Percentiles rank a stretch among this genome's conserved stretches.
Evolutionary conservation across 1,284 basidiomycete genomes (phyloP).

Genomic region (Anthracocystis walkeri): DNA sequence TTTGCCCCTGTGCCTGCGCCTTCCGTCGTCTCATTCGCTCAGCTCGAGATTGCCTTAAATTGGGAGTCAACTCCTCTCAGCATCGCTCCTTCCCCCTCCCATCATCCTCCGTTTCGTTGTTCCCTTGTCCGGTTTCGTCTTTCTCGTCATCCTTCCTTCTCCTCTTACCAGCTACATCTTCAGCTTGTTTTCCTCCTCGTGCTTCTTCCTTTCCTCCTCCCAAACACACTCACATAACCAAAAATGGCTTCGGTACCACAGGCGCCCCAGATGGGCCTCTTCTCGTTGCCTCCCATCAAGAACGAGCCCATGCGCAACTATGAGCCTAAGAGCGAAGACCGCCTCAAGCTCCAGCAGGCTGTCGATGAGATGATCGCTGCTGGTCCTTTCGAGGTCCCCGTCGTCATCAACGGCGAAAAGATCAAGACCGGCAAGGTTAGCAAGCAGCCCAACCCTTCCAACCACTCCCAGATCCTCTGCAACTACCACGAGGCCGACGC

Average conservation of each 20-base stretch:
- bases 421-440: conserved; percentile 83
- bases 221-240: conserved; percentile 6
- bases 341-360: conserved; percentile 80
- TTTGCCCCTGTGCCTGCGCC: background rate
- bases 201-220: background rate
- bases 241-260: conserved; percentile 53
- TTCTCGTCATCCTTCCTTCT: conserved; percentile 1
- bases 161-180: background rate
- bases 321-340: conserved; percentile 82
- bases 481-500: conserved; percentile 87
- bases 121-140: conserved; percentile 5
- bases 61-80: background rate
- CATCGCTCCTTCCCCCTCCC: background rate
- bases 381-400: conserved; percentile 90
- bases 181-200: background rate
- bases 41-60: background rate
- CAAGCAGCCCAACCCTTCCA: conserved; percentile 65
- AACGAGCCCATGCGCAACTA: conserved; percentile 74
- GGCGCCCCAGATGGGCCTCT: conserved; percentile 51
- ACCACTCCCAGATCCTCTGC: conserved; percentile 81
- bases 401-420: conserved; percentile 88
- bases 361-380: conserved; percentile 83
- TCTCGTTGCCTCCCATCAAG: conserved; percentile 61
- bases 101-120: conserved; percentile 7
- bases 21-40: background rate